phyloP scores from a whole-genome alignment of 495 filamentous ascomycete species.

The Penicillium canariense region DNA sequence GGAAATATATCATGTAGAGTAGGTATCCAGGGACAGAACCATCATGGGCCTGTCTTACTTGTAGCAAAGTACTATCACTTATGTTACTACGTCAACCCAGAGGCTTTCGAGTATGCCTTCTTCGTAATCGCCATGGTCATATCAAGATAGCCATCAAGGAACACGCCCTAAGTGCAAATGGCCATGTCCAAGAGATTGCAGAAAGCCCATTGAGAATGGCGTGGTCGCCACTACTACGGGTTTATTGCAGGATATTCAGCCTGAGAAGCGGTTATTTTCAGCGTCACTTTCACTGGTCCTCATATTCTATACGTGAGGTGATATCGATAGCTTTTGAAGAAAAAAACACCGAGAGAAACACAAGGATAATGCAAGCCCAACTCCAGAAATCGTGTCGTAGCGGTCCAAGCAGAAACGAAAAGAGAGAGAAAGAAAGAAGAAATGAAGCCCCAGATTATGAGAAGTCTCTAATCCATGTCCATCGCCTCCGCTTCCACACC shows the following conservation, averaged over 20 bases:
- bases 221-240: no score
- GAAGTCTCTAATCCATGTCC: conserved; percentile 59
- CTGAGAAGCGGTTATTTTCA: neutral
- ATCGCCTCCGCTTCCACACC: conserved; percentile 61
- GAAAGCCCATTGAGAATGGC: no score
- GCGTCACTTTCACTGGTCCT: conserved; percentile 4
- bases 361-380: conserved; percentile 32
- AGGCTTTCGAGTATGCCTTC: no score
- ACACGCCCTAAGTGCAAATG: no score
- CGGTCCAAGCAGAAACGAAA: conserved; percentile 25
- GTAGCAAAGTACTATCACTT: no score
- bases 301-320: conserved; percentile 12
- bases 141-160: no score
- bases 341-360: conserved; percentile 24
- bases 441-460: conserved; percentile 1
- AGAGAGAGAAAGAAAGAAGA: conserved; percentile 5
- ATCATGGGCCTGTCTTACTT: no score
- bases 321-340: conserved; percentile 31
- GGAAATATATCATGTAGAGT: no score
- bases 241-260: neutral
- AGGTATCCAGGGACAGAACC: no score
- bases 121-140: no score
- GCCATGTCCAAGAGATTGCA: no score
- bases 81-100: no score
- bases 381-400: conserved; percentile 34